Conservation (phyloP, 2,329 filamentous ascomycete species). For the Cladorrhinum sp. region DNA sequence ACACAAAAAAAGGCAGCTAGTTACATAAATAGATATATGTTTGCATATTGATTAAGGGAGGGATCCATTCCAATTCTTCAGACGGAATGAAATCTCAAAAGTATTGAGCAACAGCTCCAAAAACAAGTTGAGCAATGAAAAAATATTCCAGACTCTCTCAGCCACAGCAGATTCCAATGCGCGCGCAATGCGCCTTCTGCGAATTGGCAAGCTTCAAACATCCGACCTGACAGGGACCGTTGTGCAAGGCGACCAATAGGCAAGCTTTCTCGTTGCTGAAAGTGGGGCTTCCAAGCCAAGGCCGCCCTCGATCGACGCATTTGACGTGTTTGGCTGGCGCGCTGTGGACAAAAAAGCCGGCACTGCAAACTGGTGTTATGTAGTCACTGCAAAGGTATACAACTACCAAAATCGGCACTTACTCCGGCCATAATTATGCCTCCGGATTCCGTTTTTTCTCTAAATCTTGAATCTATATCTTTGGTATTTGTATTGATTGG, state of each 20-base stretch:
- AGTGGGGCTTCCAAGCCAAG: background rate
- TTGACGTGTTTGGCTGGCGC: conserved; percentile 17
- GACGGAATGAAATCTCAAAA: background rate
- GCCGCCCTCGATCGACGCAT: background rate
- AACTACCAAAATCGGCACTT: no score
- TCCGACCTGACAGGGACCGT: background rate
- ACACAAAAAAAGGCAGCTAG: background rate
- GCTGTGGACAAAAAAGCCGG: no score
- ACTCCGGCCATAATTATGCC: no score
- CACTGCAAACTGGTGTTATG: no score
- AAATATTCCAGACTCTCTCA: background rate
- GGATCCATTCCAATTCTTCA: no score
- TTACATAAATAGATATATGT: background rate
- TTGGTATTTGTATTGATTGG: no score
- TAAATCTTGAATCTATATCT: no score
- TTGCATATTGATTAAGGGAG: background rate
- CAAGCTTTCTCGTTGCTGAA: background rate
- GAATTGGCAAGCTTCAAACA: background rate
- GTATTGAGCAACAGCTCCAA: background rate
- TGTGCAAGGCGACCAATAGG: conserved; percentile 12
- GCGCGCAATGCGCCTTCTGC: background rate
- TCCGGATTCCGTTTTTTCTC: no score
- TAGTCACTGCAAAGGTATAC: no score
- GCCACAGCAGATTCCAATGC: background rate
- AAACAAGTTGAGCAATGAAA: background rate